These are phyloP conservation scores for Cicer yamashitae DNA, from an alignment of 306 rosid species.

Conservation along the genomic window DNA sequence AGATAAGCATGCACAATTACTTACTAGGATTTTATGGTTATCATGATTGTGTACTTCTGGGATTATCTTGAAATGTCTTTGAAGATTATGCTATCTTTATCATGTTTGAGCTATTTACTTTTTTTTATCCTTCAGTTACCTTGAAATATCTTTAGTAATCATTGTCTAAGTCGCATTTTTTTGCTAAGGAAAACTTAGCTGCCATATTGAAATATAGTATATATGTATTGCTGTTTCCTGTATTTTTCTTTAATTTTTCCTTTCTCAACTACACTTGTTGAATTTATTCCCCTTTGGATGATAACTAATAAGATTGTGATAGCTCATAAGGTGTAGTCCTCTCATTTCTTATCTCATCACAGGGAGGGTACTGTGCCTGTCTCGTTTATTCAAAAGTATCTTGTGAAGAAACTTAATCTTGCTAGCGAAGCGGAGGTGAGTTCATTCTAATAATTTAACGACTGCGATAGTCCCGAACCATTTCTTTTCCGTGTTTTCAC, in stretches of 20 bases:
- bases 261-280: slow-evolving; percentile 22
- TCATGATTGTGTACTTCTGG: neutral
- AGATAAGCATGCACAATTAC: too few relatives aligned
- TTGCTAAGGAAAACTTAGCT: slow-evolving; percentile 5
- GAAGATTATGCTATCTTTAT: slow-evolving; percentile 6
- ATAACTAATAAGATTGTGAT: slow-evolving; percentile 15
- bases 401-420: slow-evolving; percentile 86
- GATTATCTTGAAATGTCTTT: slow-evolving; percentile 14
- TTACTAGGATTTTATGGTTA: neutral
- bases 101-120: neutral
- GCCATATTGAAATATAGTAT: slow-evolving; percentile 9
- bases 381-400: slow-evolving; percentile 87
- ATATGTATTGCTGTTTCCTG: slow-evolving; percentile 23
- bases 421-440: slow-evolving; percentile 83
- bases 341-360: slow-evolving; percentile 43
- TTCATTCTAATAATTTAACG: slow-evolving; percentile 33
- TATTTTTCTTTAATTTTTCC: slow-evolving; percentile 33
- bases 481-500: neutral
- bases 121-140: slow-evolving; percentile 1
- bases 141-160: neutral
- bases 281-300: slow-evolving; percentile 7
- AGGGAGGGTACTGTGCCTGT: slow-evolving; percentile 94
- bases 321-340: slow-evolving; percentile 34
- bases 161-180: slow-evolving; percentile 25
- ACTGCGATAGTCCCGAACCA: neutral